Percentiles rank a stretch among this genome's conserved stretches.
Evolutionary conservation across 73 alveolate genomes (phyloP).

Genomic region (Blepharisma stoltei): DNA sequence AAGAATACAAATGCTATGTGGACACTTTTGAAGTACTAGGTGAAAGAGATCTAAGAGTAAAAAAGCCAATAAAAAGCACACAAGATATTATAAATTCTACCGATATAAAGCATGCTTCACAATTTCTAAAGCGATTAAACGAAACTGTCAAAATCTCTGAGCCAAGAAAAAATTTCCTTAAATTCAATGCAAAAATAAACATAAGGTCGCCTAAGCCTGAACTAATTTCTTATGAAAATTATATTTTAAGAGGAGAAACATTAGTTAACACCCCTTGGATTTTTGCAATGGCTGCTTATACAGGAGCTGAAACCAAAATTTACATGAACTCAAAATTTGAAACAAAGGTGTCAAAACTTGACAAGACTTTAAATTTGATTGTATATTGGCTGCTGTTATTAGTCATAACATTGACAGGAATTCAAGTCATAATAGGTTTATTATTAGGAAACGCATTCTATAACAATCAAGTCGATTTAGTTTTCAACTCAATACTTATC

Average conservation of each 20-base stretch:
- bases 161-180: background rate
- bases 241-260: background rate
- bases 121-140: background rate
- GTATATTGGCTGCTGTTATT: background rate
- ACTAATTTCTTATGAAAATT: background rate
- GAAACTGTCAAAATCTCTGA: background rate
- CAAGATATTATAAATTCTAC: conserved; percentile 12
- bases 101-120: background rate
- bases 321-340: background rate
- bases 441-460: background rate
- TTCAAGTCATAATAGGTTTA: background rate
- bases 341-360: background rate
- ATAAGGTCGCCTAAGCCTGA: background rate
- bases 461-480: background rate
- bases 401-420: background rate
- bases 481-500: background rate
- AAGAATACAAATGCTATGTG: conserved; percentile 20
- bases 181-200: background rate
- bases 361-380: background rate
- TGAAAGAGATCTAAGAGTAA: conserved; percentile 1
- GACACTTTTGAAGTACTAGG: conserved; percentile 25
- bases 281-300: background rate
- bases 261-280: conserved; percentile 8
- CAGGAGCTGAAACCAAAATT: conserved; percentile 22
- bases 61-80: background rate